A percentile compares a stretch with the other conserved stretches of the same genome.
Conservation (phyloP, 495 filamentous ascomycete species). For the Lineolata rhizophorae region DNA sequence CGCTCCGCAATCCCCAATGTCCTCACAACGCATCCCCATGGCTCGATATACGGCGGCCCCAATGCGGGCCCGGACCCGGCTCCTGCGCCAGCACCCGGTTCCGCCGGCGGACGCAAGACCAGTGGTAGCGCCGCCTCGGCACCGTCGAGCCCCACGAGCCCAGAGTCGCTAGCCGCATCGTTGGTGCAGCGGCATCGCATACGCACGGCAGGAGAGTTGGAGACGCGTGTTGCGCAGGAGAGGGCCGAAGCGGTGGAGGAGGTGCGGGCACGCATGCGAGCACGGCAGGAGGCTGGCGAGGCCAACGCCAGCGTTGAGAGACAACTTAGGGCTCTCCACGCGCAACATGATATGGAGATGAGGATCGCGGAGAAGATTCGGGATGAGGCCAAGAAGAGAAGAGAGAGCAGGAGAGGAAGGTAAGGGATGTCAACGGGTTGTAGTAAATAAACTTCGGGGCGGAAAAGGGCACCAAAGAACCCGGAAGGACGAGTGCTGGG, state of each 20-base stretch:
- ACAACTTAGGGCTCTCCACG: constrained; percentile 13
- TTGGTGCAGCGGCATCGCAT: constrained; percentile 8
- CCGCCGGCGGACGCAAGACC: constrained; percentile 13
- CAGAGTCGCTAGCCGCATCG: too few relatives aligned
- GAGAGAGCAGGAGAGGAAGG: constrained; percentile 14
- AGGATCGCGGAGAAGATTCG: constrained; percentile 12
- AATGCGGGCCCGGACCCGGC: constrained; percentile 12
- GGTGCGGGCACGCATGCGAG: constrained; percentile 6
- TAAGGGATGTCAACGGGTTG: too few relatives aligned
- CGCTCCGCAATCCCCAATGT: constrained; percentile 14
- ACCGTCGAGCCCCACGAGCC: too few relatives aligned
- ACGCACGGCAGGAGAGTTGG: constrained; percentile 5
- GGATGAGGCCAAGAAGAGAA: constrained; percentile 12
- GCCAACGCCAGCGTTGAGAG: constrained; percentile 13
- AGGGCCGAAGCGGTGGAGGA: constrained; percentile 5
- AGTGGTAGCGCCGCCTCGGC: too few relatives aligned
- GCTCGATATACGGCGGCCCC: constrained; percentile 18
- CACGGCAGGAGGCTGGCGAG: constrained; percentile 8
- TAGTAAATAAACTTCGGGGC: too few relatives aligned
- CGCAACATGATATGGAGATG: constrained; percentile 16
- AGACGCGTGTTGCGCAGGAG: constrained; percentile 3
- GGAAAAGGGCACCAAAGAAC: too few relatives aligned
- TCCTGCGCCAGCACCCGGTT: constrained; percentile 6
- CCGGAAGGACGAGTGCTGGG: too few relatives aligned
- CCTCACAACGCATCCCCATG: constrained; percentile 16